phyloP scores from a whole-genome alignment of 139 green algal genomes.

The Micromonas commoda region DNA sequence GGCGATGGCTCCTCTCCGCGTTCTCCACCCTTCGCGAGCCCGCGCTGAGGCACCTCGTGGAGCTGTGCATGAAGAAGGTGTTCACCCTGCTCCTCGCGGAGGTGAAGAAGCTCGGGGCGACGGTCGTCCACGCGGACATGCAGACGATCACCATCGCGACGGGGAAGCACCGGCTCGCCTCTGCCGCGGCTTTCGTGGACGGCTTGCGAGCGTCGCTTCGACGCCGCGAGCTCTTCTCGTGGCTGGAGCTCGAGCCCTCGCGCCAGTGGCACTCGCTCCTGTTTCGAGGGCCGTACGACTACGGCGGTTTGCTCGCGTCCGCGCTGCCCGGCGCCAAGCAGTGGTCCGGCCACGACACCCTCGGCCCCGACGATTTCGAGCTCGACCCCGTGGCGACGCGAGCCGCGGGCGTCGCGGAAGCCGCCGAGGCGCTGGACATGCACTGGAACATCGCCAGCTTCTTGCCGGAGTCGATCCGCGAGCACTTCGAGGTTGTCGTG shows the following conservation, averaged over 20 bases:
- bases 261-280: conserved; percentile 75
- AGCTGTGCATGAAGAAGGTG: conserved; percentile 33
- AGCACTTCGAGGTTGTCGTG: conserved; percentile 50
- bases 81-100: conserved; percentile 74
- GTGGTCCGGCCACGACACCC: neutral
- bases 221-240: conserved; percentile 59
- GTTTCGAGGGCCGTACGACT: conserved; percentile 75
- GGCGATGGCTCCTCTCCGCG: conserved; percentile 74
- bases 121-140: conserved; percentile 74
- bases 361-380: neutral
- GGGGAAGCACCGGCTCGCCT: conserved; percentile 61
- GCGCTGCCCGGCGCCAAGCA: neutral
- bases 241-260: conserved; percentile 56
- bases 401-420: neutral
- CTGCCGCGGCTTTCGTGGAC: conserved; percentile 68
- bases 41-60: conserved; percentile 56
- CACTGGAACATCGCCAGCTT: conserved; percentile 44
- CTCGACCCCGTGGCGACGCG: neutral
- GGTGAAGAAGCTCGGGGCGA: conserved; percentile 66
- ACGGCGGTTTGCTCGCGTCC: conserved; percentile 30
- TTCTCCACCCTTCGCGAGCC: conserved; percentile 57
- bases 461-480: conserved; percentile 36
- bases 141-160: conserved; percentile 71
- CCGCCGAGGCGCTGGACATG: conserved; percentile 29
- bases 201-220: conserved; percentile 73